These are phyloP conservation scores for Acanthamoeba healyi DNA, from an alignment of 208 protist genomes.

Conservation along the genomic window DNA sequence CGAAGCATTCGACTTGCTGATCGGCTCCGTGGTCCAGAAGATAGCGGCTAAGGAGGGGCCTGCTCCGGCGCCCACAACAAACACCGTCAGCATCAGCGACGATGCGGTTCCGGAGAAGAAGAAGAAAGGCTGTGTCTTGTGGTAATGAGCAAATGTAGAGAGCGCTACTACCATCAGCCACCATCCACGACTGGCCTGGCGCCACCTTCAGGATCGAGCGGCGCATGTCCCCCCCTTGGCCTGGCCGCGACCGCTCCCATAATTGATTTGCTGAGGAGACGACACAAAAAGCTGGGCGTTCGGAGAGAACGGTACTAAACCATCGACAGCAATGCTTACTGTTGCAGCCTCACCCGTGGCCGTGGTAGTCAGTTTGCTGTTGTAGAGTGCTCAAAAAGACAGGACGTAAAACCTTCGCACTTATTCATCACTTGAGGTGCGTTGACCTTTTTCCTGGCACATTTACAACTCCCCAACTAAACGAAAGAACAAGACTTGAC, in stretches of 20 bases:
- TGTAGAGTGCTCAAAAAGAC: background rate
- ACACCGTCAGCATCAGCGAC: background rate
- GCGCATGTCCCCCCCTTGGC: too few species aligned
- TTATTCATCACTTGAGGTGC: constrained; percentile 38
- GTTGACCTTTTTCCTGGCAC: constrained; percentile 40
- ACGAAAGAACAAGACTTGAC: background rate
- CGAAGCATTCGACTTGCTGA: background rate
- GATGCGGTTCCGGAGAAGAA: background rate
- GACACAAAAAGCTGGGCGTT: background rate
- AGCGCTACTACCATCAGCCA: too few species aligned
- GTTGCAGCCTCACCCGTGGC: background rate
- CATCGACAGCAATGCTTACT: constrained; percentile 18
- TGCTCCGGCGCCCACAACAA: background rate
- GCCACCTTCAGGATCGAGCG: too few species aligned
- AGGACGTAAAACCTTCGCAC: constrained; percentile 52
- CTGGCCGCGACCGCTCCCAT: constrained; percentile 4
- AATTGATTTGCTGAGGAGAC: background rate
- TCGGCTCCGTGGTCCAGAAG: background rate
- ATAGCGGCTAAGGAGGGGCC: background rate
- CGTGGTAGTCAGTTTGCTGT: constrained; percentile 35
- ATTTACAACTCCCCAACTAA: background rate
- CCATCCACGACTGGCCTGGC: too few species aligned
- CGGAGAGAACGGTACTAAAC: background rate
- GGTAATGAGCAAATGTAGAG: background rate
- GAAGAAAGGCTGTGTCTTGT: background rate